Evolutionary conservation across 306 rosid species (phyloP), one percentile per base, ranked within the genome.

Genomic region (Quillaja saponaria): DNA sequence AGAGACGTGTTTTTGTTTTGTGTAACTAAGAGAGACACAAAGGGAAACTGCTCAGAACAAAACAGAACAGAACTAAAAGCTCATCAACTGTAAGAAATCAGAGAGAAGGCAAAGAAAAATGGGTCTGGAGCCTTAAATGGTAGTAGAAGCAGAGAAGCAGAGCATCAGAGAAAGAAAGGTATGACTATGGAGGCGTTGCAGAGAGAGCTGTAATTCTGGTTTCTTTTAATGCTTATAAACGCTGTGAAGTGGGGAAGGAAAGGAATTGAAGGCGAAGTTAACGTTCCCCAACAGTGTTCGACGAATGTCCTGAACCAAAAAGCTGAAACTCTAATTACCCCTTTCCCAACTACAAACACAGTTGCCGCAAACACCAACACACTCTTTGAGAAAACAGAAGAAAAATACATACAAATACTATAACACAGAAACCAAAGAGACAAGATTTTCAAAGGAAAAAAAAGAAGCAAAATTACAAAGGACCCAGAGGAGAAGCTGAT

Each of bases 161-260:
- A 11, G 76, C 6, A 10, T 5, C 12, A 39, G 44, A 8, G 44
- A 39, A 6, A 72, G 76, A 66, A 63, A 68, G 62, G 67, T 69
- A 79, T 52, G 82, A 72, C 73, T 78, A 83, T 87, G 96, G 94
- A 95, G 97, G 97, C 97, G 97, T 87, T 71, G 78, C 84, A 80
- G 79, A 49, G 66, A 56, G 49, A 80, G 64, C 52, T 78, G 77
- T 67, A 68, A 75, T 68, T 76, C 80, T 74, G 73, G 61, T 59
- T 71, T 77, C 57, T 63, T 48, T 28, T 78, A 78, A 84, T 84
- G 85, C 74, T 13, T 48, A 34, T 52, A 42, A 49, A 44, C 58
- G 61, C 64, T 48, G 61, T 14, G 45, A 50, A 20, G 33, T 20
- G 61, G 21, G 18, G 9, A n/a, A 75, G 60, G 35, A 25, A 5